Evolutionary conservation across 768 basidiomycete species (phyloP), one percentile per base, ranked within the genome.

Genomic region (Calocera cornea): DNA sequence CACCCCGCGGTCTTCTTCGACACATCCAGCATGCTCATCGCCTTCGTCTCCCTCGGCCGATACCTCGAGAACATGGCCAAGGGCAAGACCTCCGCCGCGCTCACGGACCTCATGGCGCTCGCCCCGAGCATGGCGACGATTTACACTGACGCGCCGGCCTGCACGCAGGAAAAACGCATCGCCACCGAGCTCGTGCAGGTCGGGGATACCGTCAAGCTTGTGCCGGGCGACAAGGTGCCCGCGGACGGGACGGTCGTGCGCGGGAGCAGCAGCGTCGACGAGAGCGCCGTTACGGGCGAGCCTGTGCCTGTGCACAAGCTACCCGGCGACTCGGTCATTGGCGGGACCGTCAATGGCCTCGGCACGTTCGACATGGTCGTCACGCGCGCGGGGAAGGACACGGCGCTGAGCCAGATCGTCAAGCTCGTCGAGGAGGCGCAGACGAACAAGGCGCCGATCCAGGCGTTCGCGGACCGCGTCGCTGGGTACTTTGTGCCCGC

Each of bases 351-450:
- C 75, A 99, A 99, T 72, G 92, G 94, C 2, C 81, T 95, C 10
- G 97, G 97, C n/a, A 92, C 94, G 0, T 91, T 98, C 76, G 92
- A 98, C 75, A 94, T 99, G 88, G 77, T 87, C 34, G 93, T 99
- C 72, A 94, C 90, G 0, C 89, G 94, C 14, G 94, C 97, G 2
- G 97, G 97, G 41, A 90, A 92, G 73, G 94, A 99, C 74, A 97
- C 97, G 0, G 94, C 97, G 0, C 83, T 99, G 11, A 85, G 94
- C 2, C 97, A 98, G 78, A 97, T 99, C 70, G 95, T 98, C 68
- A 87, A 87, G 72, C 87, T 98, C 66, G 97, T 99, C 70, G 95
- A 98, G 74, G 94, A 98, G 44, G 97, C 97, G 0, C 97, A 98
- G 78, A 98, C 95, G 1, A 90, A 88, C 68, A 98, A 98, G 76